These are phyloP conservation scores for Amanita exitialis DNA, from an alignment of 768 basidiomycete species.

Conservation along the genomic window DNA sequence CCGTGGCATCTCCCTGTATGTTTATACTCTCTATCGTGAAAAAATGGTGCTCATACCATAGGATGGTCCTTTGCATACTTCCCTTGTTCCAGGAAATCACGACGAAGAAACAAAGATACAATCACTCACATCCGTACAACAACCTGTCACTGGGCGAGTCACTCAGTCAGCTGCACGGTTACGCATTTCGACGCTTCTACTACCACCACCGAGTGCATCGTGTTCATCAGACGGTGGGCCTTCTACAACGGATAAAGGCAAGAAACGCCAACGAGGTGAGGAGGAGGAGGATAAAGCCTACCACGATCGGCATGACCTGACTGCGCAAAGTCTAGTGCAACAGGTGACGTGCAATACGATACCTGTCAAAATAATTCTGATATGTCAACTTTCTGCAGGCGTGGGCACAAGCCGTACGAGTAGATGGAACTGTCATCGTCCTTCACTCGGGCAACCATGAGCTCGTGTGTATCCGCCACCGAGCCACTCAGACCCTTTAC, in stretches of 20 bases:
- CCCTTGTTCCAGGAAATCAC: slow-evolving; percentile 7
- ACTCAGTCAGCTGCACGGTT: slow-evolving; percentile 3
- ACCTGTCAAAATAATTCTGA: slow-evolving; percentile 6
- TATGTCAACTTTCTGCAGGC: slow-evolving; percentile 9
- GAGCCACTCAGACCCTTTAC: slow-evolving; percentile 11
- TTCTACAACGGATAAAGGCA: not conserved
- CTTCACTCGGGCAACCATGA: slow-evolving; percentile 12
- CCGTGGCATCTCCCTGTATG: slow-evolving; percentile 10
- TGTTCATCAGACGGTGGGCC: not conserved
- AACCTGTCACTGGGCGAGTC: not conserved
- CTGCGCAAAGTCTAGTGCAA: slow-evolving; percentile 12
- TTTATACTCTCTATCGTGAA: too few relatives aligned
- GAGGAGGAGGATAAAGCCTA: not conserved
- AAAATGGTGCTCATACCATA: too few relatives aligned
- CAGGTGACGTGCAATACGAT: slow-evolving; percentile 9
- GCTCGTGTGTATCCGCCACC: slow-evolving; percentile 13
- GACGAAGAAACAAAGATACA: too few relatives aligned
- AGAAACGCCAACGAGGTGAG: not conserved
- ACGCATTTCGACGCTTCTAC: not conserved
- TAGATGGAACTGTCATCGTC: too few relatives aligned
- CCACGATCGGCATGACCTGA: not conserved
- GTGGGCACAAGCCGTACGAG: too few relatives aligned
- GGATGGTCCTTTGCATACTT: too few relatives aligned
- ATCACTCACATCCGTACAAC: too few relatives aligned
- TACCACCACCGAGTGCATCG: not conserved